Conservation (phyloP, 148 eudicot species). For the Camellia japonica region DNA sequence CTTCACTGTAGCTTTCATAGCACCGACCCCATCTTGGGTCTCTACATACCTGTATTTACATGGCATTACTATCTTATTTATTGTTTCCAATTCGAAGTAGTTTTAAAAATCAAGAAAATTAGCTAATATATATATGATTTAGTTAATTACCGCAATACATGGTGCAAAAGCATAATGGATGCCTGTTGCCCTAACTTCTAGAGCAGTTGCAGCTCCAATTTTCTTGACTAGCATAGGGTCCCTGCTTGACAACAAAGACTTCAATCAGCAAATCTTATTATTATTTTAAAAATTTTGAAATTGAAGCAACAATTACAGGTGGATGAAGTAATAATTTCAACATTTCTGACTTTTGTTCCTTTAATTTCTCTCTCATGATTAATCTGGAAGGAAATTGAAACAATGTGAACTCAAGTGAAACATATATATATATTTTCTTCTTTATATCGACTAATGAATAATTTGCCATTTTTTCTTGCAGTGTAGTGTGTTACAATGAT, state of each 20-base stretch:
- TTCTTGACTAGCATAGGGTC: constrained; percentile 68
- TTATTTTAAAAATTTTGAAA: too few relatives aligned
- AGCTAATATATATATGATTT: background rate
- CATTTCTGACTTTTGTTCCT: background rate
- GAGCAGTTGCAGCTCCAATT: constrained; percentile 85
- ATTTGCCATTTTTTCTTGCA: too few relatives aligned
- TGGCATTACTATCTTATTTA: background rate
- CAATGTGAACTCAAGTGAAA: too few relatives aligned
- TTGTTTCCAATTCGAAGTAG: background rate
- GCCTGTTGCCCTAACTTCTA: constrained; percentile 91
- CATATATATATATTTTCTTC: too few relatives aligned
- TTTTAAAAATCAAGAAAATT: background rate
- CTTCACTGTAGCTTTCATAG: constrained; percentile 83
- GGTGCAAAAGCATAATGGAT: constrained; percentile 86
- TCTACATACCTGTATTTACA: constrained; percentile 57
- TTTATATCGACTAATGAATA: too few relatives aligned
- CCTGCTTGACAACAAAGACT: constrained; percentile 29
- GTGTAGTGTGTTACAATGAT: too few relatives aligned
- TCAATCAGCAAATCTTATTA: background rate
- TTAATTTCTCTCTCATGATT: background rate
- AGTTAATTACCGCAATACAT: constrained; percentile 69
- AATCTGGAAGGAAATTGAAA: too few relatives aligned
- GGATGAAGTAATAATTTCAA: background rate
- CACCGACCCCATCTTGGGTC: constrained; percentile 97
- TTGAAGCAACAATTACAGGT: background rate